Percentiles rank a stretch among this genome's conserved stretches.
Evolutionary conservation across 2,329 filamentous ascomycete genomes (phyloP).

Genomic region (Fusarium multiceps): DNA sequence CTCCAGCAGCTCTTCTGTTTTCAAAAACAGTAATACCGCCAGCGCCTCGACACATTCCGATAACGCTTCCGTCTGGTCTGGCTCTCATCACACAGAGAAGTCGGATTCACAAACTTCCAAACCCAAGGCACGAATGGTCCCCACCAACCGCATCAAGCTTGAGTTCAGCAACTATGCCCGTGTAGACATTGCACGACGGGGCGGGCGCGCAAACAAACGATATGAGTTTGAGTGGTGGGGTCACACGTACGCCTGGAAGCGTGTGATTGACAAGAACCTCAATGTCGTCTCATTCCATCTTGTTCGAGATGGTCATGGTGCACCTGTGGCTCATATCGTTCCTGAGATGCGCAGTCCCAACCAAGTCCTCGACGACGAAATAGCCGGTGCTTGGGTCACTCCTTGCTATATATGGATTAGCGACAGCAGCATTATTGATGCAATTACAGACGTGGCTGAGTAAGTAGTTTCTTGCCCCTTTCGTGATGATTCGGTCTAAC

Average conservation of each 20-base stretch:
- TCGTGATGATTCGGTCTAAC: conserved; percentile 39
- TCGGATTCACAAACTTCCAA: conserved; percentile 43
- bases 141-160: conserved; percentile 84
- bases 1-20: conserved; percentile 39
- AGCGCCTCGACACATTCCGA: conserved; percentile 35
- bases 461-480: conserved; percentile 58
- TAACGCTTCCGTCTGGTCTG: conserved; percentile 43
- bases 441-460: conserved; percentile 86
- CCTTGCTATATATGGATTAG: conserved; percentile 92
- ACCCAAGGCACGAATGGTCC: conserved; percentile 55
- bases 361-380: conserved; percentile 77
- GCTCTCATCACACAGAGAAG: conserved; percentile 36
- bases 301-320: conserved; percentile 70
- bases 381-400: conserved; percentile 88
- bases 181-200: conserved; percentile 80
- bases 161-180: conserved; percentile 99
- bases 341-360: conserved; percentile 79
- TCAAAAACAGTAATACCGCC: conserved; percentile 32
- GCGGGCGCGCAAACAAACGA: conserved; percentile 72
- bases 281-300: conserved; percentile 82
- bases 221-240: conserved; percentile 98
- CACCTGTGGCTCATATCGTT: conserved; percentile 83
- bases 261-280: conserved; percentile 77
- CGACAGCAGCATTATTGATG: conserved; percentile 75
- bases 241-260: conserved; percentile 84